A percentile compares a stretch with the other conserved stretches of the same genome.
These are phyloP conservation scores for Cryptococcus maquisensis DNA, from an alignment of 1,284 basidiomycete genomes.

Conservation along the genomic window DNA sequence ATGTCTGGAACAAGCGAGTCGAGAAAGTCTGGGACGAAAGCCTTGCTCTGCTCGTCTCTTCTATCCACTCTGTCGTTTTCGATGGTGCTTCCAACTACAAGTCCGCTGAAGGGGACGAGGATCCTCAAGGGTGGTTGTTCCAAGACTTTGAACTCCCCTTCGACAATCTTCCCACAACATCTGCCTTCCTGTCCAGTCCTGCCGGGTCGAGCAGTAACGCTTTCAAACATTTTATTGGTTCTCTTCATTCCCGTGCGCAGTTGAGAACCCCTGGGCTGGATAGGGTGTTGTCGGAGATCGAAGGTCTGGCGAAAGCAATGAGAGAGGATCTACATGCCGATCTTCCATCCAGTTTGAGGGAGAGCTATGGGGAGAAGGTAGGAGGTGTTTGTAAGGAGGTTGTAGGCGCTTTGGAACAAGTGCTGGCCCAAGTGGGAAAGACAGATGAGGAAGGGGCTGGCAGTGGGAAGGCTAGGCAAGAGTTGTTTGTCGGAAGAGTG, in stretches of 20 bases:
- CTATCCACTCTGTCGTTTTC: not conserved
- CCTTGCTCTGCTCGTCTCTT: slow-evolving; percentile 26
- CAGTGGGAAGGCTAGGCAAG: slow-evolving; percentile 26
- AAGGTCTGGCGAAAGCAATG: slow-evolving; percentile 28
- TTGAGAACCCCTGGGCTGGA: slow-evolving; percentile 43
- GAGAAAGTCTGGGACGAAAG: slow-evolving; percentile 40
- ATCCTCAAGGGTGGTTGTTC: not conserved
- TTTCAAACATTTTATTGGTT: slow-evolving; percentile 35
- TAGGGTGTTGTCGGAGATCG: slow-evolving; percentile 29
- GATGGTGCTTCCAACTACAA: too few species aligned
- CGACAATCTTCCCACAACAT: slow-evolving; percentile 35
- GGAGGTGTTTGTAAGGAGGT: slow-evolving; percentile 22
- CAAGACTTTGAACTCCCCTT: slow-evolving; percentile 27
- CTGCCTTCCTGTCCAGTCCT: slow-evolving; percentile 18
- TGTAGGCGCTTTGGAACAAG: slow-evolving; percentile 23
- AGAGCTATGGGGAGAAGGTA: slow-evolving; percentile 24
- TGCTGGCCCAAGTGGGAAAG: slow-evolving; percentile 24
- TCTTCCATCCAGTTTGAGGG: slow-evolving; percentile 6
- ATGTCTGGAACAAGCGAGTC: slow-evolving; percentile 39
- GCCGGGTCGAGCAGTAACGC: slow-evolving; percentile 16
- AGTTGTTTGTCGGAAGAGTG: slow-evolving; percentile 43
- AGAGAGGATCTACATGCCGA: slow-evolving; percentile 32
- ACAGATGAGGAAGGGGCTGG: not conserved
- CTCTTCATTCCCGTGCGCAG: slow-evolving; percentile 33
- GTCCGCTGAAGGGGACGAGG: slow-evolving; percentile 8